A percentile compares a stretch with the other conserved stretches of the same genome.
phyloP scores from a whole-genome alignment of 2,329 filamentous ascomycete species.

The Colletotrichum paranaense region DNA sequence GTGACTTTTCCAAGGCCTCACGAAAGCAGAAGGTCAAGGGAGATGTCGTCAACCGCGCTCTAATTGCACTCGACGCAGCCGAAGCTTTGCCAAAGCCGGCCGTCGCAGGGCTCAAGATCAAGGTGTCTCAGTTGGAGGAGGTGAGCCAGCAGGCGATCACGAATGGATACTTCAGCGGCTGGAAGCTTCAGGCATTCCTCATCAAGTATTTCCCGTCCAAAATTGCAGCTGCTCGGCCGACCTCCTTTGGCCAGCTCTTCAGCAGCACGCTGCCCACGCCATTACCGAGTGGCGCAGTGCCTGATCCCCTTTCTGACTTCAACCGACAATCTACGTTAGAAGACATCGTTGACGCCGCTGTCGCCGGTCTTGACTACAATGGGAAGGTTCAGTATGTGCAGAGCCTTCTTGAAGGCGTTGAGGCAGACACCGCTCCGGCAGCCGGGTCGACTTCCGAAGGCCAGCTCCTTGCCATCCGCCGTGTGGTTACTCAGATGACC shows the following conservation, averaged over 20 bases:
- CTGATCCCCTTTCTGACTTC: constrained; percentile 26
- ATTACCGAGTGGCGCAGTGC: constrained; percentile 3
- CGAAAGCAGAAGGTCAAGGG: constrained; percentile 25
- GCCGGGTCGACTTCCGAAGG: constrained; percentile 39
- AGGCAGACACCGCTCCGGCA: background rate
- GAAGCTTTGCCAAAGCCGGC: constrained; percentile 43
- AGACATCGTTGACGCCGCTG: constrained; percentile 46
- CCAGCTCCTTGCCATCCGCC: constrained; percentile 57
- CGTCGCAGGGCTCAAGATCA: constrained; percentile 44
- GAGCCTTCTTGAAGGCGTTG: constrained; percentile 44
- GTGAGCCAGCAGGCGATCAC: constrained; percentile 47
- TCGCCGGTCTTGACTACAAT: constrained; percentile 44
- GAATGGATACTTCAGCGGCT: constrained; percentile 52
- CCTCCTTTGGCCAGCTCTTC: constrained; percentile 43
- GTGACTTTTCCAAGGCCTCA: constrained; percentile 23
- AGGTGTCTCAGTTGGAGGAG: constrained; percentile 49
- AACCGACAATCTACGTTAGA: constrained; percentile 40
- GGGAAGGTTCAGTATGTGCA: constrained; percentile 52
- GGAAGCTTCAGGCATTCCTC: constrained; percentile 59
- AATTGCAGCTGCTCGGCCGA: constrained; percentile 46
- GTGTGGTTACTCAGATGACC: constrained; percentile 53
- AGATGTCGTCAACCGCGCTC: constrained; percentile 6
- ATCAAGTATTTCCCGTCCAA: constrained; percentile 48
- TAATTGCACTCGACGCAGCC: constrained; percentile 39
- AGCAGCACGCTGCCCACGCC: background rate